Base-by-base conservation (phyloP, 2,329 filamentous ascomycete genomes). In the Grosmannia serpens region DNA sequence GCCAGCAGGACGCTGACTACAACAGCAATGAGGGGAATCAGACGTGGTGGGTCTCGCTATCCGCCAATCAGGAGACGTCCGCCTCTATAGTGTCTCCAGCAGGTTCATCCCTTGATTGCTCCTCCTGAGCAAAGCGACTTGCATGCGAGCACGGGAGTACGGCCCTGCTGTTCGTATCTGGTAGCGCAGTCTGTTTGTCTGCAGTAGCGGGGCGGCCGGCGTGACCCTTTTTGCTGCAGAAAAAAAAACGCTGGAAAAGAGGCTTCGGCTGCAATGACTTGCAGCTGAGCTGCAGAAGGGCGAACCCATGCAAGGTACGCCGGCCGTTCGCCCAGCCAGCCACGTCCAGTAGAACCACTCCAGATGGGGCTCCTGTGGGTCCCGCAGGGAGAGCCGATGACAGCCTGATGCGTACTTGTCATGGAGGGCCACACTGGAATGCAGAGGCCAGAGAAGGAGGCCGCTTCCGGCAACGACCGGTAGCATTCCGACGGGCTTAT, bases 391-490 rank as follows among this genome's bases (percentile, higher is more conserved):
- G 20, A 20, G 22, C 3, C n/a, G n/a, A 35, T 31, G 33, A 38
- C 51, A 53, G 31, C 51, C 51, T 51, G 49, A 24, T 49, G n/a
- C 26, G 47, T 17, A 26, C 15, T 10, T 49, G 46, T 27, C 4
- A 26, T 49, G 10, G 10, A 26, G 13, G 47, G 20, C 6, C 44
- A 35, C 22, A 27, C 52, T 54, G 52, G 52, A 35, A 54, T 54
- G 52, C 35, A 26, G 13, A n/a, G 41, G 52, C 53, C 56, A 38
- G 35, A 38, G 35, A 38, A 38, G n/a, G 9, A 44, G 41, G 52
- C 53, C 56, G 60, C 57, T 60, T 62, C 56, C 58, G 57, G 58
- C 55, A 55, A 55, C 58, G 59, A 60, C 54, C 44, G 56, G 20
- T 27, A 9, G 52, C 56, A 59, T 58, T 59, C 50, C 60, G 57